These are phyloP conservation scores for Flammula alnicola DNA, from an alignment of 1,284 basidiomycete genomes.

Conservation along the genomic window DNA sequence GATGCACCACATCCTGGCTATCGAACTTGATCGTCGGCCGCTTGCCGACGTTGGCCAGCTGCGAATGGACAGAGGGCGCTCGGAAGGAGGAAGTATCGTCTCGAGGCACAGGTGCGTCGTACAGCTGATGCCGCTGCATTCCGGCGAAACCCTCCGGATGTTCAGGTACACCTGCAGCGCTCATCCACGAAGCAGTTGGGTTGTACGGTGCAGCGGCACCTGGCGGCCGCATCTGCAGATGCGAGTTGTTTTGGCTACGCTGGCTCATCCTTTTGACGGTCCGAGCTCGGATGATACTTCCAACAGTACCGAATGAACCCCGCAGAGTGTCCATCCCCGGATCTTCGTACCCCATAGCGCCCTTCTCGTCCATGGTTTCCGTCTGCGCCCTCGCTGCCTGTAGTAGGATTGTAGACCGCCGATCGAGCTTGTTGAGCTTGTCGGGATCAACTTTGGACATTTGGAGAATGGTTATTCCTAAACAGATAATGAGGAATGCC, in stretches of 20 bases:
- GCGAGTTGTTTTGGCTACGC: conserved; percentile 41
- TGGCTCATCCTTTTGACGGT: conserved; percentile 68
- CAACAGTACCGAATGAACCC: conserved; percentile 88
- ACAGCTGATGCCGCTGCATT: conserved; percentile 77
- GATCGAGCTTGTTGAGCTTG: conserved; percentile 76
- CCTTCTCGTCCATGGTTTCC: conserved; percentile 67
- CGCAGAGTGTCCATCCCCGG: conserved; percentile 89
- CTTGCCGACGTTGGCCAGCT: conserved; percentile 40
- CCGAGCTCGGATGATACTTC: conserved; percentile 87
- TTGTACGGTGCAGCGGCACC: conserved; percentile 44
- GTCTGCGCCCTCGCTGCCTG: conserved; percentile 74
- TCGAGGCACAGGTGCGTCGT: conserved; percentile 71
- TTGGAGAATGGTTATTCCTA: conserved; percentile 94
- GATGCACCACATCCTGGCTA: conserved; percentile 71
- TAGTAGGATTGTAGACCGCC: conserved; percentile 84
- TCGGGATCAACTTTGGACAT: conserved; percentile 92
- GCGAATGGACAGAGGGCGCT: conserved; percentile 34
- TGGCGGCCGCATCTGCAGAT: conserved; percentile 37
- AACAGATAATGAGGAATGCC: conserved; percentile 87
- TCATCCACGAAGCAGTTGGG: conserved; percentile 32
- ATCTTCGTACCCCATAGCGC: conserved; percentile 59
- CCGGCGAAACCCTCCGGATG: conserved; percentile 38
- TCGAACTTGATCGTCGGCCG: conserved; percentile 78
- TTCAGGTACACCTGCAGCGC: conserved; percentile 30
- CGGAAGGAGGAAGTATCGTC: conserved; percentile 33